Conservation (phyloP, 495 filamentous ascomycete genomes). For the Pseudevernia furfuracea region DNA sequence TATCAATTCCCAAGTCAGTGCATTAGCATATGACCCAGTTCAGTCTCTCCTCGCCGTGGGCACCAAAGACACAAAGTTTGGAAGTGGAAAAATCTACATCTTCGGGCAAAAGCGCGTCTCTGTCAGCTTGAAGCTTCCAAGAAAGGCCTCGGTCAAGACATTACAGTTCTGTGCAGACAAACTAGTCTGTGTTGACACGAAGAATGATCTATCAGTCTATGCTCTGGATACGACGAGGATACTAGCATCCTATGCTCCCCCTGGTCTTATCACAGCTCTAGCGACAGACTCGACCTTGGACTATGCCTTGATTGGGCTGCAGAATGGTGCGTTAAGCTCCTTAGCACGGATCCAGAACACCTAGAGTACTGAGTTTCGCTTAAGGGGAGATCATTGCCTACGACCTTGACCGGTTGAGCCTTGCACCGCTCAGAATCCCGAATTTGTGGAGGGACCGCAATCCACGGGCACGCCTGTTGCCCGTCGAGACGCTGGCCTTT, state of each 20-base stretch:
- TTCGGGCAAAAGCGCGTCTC: slow-evolving; percentile 79
- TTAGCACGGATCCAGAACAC: neutral
- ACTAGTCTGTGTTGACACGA: slow-evolving; percentile 72
- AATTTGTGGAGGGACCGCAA: slow-evolving; percentile 73
- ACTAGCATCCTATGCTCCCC: slow-evolving; percentile 59
- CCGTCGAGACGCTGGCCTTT: slow-evolving; percentile 68
- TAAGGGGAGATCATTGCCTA: slow-evolving; percentile 76
- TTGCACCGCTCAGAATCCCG: slow-evolving; percentile 69
- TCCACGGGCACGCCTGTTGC: slow-evolving; percentile 46
- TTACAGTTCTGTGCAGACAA: slow-evolving; percentile 73
- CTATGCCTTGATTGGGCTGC: slow-evolving; percentile 74
- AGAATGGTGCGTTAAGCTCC: slow-evolving; percentile 46
- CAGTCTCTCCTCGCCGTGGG: slow-evolving; percentile 93
- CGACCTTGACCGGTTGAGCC: slow-evolving; percentile 72
- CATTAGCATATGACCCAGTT: slow-evolving; percentile 80
- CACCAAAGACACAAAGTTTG: slow-evolving; percentile 71
- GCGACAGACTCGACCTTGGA: slow-evolving; percentile 81
- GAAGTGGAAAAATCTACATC: slow-evolving; percentile 77
- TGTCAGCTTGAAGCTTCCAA: slow-evolving; percentile 55
- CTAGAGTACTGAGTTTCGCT: slow-evolving; percentile 16
- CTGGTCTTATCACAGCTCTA: slow-evolving; percentile 61
- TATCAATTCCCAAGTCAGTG: slow-evolving; percentile 77
- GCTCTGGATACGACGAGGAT: slow-evolving; percentile 57
- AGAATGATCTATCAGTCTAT: slow-evolving; percentile 75
- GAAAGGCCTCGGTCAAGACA: slow-evolving; percentile 59